Evolutionary conservation across 805 yeast genomes (phyloP), one percentile per base, ranked within the genome.

Genomic region (Ogataea paradorogensis): DNA sequence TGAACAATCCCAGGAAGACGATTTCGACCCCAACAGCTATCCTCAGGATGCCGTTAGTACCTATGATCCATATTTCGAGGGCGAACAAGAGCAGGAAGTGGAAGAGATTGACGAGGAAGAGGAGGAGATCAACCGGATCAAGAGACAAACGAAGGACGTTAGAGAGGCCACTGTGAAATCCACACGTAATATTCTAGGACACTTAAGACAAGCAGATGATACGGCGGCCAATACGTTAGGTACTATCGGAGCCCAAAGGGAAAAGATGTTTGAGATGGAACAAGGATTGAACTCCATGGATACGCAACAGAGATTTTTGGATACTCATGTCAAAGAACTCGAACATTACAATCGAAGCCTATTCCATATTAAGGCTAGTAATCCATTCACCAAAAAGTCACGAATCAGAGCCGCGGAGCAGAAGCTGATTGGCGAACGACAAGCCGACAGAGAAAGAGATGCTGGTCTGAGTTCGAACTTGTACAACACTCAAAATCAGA

Each of bases 221-320:
- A 70, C 82, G 5, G 91, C 88, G 26, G 69, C 81, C 47, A 90
- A 91, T 58, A 84, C 97, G 0, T 64, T 91, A 47, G 97, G 96
- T 21, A 78, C 87, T 78, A 72, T 93, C 34, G 99, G 99, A 18
- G 77, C 90, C n/a, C 98, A 93, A 62, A 80, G 93, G 42, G 96
- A 89, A 58, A 72, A 87, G 34, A 69, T 93, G 47, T 85, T 83
- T 60, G 79, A 78, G 54, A 80, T 90, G 15, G 96, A 93, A 58
- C 77, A 78, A 48, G 82, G 82, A 49, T 67, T 91, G 50, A 77
- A 84, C 38, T 66, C 85, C 39, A 87, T 95, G 37, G 84, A 81
- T 43, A 82, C 87, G 3, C 96, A 89, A 59, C 85, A 86, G 43
- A 70, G 80, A 51, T 76, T 85, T 39, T 95, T 95, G 5, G 89